Percentiles rank a stretch among this genome's conserved stretches.
phyloP scores from a whole-genome alignment of 2,329 filamentous ascomycete genomes.

The Aspergillus luchuensis region DNA sequence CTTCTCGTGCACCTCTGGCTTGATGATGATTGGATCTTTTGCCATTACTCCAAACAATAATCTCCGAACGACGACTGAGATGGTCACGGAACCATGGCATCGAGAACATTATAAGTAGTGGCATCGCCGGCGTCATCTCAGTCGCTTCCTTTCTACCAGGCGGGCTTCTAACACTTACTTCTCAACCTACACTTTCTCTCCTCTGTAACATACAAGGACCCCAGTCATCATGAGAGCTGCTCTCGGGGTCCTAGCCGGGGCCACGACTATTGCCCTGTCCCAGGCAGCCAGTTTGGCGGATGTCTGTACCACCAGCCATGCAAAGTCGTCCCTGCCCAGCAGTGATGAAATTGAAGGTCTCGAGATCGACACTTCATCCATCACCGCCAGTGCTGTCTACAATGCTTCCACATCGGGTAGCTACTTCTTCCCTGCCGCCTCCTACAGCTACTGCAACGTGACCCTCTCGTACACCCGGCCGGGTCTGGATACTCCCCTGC shows the following conservation, averaged over 20 bases:
- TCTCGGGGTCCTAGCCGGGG: background rate
- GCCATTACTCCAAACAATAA: background rate
- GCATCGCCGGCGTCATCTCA: background rate
- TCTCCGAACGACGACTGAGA: background rate
- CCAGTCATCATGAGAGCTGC: background rate
- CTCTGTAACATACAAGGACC: background rate
- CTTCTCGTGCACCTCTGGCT: background rate
- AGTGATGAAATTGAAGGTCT: background rate
- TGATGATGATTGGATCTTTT: background rate
- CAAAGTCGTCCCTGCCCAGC: background rate
- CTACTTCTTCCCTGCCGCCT: slow-evolving; percentile 1
- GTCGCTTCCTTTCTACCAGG: background rate
- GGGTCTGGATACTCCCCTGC: slow-evolving; percentile 41
- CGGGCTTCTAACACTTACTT: background rate
- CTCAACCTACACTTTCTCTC: too few relatives aligned
- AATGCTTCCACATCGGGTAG: background rate
- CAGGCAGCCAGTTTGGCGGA: background rate
- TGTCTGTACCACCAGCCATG: background rate
- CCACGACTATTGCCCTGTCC: background rate
- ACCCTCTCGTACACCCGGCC: slow-evolving; percentile 47
- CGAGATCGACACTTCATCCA: background rate
- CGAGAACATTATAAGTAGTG: background rate
- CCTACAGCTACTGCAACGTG: slow-evolving; percentile 42
- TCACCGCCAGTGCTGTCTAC: background rate
- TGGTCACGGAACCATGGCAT: background rate